Evolutionary conservation across 345 rosid genomes (phyloP).

Genomic region (Acer saccharum): DNA sequence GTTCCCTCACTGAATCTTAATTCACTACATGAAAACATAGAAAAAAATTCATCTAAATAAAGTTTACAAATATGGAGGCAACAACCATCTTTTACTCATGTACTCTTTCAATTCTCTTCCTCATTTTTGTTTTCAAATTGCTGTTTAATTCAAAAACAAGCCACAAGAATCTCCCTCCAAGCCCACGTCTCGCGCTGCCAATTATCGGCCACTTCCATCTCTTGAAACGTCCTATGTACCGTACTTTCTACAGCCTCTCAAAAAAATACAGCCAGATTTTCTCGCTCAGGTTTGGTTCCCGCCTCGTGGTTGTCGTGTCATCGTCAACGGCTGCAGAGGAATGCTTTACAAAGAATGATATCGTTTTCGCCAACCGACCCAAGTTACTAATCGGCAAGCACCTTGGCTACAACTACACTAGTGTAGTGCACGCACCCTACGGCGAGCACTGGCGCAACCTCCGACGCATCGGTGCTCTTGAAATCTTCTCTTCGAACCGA

Average conservation of each 20-base stretch:
- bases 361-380: constrained; percentile 50
- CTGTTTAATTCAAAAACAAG: constrained; percentile 7
- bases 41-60: too few species aligned
- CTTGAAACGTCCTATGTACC: constrained; percentile 32
- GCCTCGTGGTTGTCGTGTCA: constrained; percentile 32
- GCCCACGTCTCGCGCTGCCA: constrained; percentile 37
- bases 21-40: too few species aligned
- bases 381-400: constrained; percentile 28
- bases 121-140: constrained; percentile 15
- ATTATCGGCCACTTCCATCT: constrained; percentile 50
- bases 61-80: neutral
- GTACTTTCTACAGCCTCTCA: constrained; percentile 25
- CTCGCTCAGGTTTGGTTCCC: constrained; percentile 43
- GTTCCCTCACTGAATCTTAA: too few species aligned
- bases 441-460: constrained; percentile 79
- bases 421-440: constrained; percentile 35
- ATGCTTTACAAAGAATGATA: constrained; percentile 56
- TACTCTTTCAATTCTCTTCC: neutral
- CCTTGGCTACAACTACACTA: constrained; percentile 44
- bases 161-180: constrained; percentile 36
- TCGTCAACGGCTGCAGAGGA: constrained; percentile 43
- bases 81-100: neutral
- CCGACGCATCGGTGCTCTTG: constrained; percentile 44
- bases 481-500: constrained; percentile 57
- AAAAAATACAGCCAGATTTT: constrained; percentile 44